Evolutionary conservation across 345 rosid species (phyloP), one percentile per base, ranked within the genome.

Genomic region (Excoecaria agallocha): DNA sequence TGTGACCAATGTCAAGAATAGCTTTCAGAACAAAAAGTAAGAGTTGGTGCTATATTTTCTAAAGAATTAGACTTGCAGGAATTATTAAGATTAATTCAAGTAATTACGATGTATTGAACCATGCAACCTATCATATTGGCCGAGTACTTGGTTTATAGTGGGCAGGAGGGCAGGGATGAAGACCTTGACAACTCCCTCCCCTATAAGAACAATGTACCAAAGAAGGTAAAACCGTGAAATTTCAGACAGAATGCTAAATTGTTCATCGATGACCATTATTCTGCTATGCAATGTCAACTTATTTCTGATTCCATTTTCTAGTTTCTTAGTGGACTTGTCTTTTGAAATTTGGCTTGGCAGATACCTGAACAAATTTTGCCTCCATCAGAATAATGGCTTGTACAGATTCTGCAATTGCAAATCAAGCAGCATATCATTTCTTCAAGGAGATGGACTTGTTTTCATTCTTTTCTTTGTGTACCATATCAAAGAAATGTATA

Each of bases 401-500:
- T 61, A 35, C 17, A 58, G 37, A 63, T 30, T 19, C 16, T 35
- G 59, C 38, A 45, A 2, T 57, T 54, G 56, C 65, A 45, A 11
- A 39, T 12, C 7, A 43, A 35, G 37, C 41, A 58, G 58, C 30
- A 12, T 38, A 43, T 48, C 11, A 5, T 25, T 37, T 20, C 56
- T 12, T 20, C 1, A 13, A 55, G 68, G 76, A 37, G 46, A 54
- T 17, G 25, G 38, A 66, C 7, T 41, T 17, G 49, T 43, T 0
- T 13, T 41, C 19, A 38, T 12, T 11, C 66, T 52, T 15, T 51
- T 7, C n/a, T 16, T 22, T 2, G 43, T 35, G 52, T 35, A 15
- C 46, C 16, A 9, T 62, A 62, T 38, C 6, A 66, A 41, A 45
- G 57, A 60, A 70, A 46, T 30, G 71, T 66, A 74, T 37, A 56